Conservation (phyloP, 2,329 filamentous ascomycete genomes). For the Trichoderma sp. region DNA sequence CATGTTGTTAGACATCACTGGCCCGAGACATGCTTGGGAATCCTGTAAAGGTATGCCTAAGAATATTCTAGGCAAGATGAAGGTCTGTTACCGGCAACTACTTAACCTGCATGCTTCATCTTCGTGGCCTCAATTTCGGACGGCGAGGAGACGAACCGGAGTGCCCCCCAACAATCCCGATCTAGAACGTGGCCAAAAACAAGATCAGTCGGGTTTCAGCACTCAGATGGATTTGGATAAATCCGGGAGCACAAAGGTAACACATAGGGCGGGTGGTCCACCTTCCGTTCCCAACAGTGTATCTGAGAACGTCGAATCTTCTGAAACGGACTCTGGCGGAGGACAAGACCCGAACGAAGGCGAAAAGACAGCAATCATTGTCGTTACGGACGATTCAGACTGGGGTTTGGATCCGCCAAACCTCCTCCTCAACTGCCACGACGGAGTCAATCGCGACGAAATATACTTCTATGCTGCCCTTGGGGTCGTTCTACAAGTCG, state of each 20-base stretch:
- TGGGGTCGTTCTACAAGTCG: not conserved
- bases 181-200: not conserved
- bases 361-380: not conserved
- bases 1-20: too few species aligned
- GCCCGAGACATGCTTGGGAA: too few species aligned
- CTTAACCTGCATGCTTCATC: too few species aligned
- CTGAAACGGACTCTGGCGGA: too few species aligned
- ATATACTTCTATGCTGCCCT: not conserved
- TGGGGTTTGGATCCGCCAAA: not conserved
- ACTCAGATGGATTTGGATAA: too few species aligned
- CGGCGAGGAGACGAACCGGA: not conserved
- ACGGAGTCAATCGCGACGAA: not conserved
- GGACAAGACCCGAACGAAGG: not conserved
- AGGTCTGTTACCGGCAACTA: too few species aligned
- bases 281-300: not conserved
- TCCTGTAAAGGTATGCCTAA: too few species aligned
- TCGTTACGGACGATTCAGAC: not conserved
- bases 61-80: too few species aligned
- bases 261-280: too few species aligned
- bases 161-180: not conserved
- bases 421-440: constrained; percentile 10
- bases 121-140: not conserved
- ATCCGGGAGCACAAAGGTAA: not conserved
- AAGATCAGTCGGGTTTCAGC: not conserved
- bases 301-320: not conserved